Percentiles rank a stretch among this genome's conserved stretches.
Evolutionary conservation across 345 rosid genomes (phyloP).

Genomic region (Reutealis trisperma): DNA sequence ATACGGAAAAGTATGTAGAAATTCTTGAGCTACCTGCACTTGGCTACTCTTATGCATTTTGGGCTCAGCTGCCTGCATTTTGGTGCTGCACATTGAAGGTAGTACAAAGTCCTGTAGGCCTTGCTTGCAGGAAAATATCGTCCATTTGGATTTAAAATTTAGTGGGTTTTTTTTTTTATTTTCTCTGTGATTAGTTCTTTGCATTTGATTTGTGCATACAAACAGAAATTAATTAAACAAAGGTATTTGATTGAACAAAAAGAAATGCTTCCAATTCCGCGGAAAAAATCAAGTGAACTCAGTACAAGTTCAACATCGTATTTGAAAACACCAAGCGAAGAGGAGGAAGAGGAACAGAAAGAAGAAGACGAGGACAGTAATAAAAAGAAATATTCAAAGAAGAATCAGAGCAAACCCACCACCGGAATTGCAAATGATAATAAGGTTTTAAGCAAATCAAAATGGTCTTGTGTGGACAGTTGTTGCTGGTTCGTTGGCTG

Average conservation of each 20-base stretch:
- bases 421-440: not conserved
- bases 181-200: not conserved
- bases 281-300: constrained; percentile 13
- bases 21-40: no score
- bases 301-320: constrained; percentile 1
- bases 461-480: constrained; percentile 84
- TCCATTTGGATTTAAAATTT: no score
- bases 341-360: not conserved
- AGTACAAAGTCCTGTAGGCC: no score
- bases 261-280: constrained; percentile 17
- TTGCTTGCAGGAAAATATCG: no score
- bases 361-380: not conserved
- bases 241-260: not conserved
- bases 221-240: not conserved
- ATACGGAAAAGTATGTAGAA: no score
- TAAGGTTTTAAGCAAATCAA: not conserved
- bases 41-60: no score
- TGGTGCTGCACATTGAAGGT: no score
- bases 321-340: not conserved
- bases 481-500: constrained; percentile 94
- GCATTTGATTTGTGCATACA: no score
- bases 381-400: constrained; percentile 1
- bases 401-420: not conserved
- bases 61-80: no score
- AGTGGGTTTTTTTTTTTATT: no score